These are phyloP conservation scores for Seiridium unicorne DNA, from an alignment of 2,329 filamentous ascomycete genomes.

Conservation along the genomic window DNA sequence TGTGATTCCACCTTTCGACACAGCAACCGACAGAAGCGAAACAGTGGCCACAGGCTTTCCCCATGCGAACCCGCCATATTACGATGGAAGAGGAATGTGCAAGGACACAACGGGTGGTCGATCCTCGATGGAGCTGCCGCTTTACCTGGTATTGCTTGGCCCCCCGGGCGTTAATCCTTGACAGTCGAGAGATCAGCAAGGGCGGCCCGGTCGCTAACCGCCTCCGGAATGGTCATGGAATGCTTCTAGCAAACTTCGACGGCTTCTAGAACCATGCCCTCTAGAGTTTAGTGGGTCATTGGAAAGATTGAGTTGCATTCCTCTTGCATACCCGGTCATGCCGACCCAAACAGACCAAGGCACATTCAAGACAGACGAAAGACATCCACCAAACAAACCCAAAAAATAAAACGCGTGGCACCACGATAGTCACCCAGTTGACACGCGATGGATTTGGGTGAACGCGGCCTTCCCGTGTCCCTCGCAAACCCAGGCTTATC, in stretches of 20 bases:
- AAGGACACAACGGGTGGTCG: background rate
- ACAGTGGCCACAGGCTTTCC: background rate
- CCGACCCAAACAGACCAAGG: background rate
- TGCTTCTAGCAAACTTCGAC: background rate
- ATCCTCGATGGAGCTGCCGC: slow-evolving; percentile 1
- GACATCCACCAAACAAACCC: background rate
- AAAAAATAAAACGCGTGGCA: background rate
- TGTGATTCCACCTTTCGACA: background rate
- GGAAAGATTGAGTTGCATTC: background rate
- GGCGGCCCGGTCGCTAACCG: background rate
- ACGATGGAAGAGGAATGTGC: background rate
- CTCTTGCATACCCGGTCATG: background rate
- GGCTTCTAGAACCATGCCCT: background rate
- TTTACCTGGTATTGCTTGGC: background rate
- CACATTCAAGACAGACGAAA: background rate
- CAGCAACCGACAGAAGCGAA: background rate
- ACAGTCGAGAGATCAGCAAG: background rate
- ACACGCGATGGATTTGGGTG: background rate
- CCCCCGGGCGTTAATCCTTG: background rate
- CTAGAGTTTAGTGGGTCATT: background rate
- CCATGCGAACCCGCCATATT: background rate
- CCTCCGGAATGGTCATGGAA: background rate
- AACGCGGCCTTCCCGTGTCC: background rate
- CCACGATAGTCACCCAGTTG: background rate
- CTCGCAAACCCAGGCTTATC: background rate